Percentiles rank a stretch among this genome's conserved stretches.
phyloP scores from a whole-genome alignment of 2,329 filamentous ascomycete species.

The Hymenoscyphus linearis region DNA sequence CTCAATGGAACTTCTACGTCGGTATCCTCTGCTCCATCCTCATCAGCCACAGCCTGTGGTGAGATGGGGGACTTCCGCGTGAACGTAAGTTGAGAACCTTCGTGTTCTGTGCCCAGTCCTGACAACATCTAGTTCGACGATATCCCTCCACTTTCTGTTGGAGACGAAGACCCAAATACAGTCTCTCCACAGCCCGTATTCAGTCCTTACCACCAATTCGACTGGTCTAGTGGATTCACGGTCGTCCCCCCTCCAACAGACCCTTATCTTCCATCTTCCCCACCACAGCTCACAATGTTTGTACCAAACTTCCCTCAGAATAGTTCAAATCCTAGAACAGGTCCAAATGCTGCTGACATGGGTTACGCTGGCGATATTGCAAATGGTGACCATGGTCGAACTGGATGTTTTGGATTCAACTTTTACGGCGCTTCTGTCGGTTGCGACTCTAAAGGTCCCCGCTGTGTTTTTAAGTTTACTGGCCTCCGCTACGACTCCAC shows the following conservation, averaged over 20 bases:
- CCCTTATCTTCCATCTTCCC: conserved; percentile 30
- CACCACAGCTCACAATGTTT: conserved; percentile 31
- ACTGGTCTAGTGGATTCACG: conserved; percentile 34
- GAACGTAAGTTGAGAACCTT: conserved; percentile 19
- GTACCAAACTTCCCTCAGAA: conserved; percentile 26
- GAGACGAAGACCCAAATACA: conserved; percentile 15
- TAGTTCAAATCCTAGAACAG: conserved; percentile 10
- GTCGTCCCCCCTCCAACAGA: conserved; percentile 30
- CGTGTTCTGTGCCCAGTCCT: conserved; percentile 2
- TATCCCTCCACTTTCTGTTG: conserved; percentile 24
- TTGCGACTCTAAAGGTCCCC: conserved; percentile 33
- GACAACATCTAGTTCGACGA: conserved; percentile 28
- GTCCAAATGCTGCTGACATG: conserved; percentile 26
- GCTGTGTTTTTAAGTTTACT: conserved; percentile 36
- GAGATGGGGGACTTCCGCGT: conserved; percentile 27
- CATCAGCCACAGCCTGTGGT: conserved; percentile 21
- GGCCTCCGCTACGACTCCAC: conserved; percentile 30
- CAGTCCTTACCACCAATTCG: conserved; percentile 33
- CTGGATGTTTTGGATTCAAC: conserved; percentile 35
- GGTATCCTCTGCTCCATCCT: conserved; percentile 9
- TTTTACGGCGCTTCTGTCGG: conserved; percentile 34
- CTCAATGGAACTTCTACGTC: conserved; percentile 10
- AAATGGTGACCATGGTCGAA: conserved; percentile 23
- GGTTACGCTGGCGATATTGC: conserved; percentile 27
- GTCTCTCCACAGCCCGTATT: conserved; percentile 26